Evolutionary conservation across 179 eudicot species (phyloP).

Genomic region (Corrigiola litoralis): DNA sequence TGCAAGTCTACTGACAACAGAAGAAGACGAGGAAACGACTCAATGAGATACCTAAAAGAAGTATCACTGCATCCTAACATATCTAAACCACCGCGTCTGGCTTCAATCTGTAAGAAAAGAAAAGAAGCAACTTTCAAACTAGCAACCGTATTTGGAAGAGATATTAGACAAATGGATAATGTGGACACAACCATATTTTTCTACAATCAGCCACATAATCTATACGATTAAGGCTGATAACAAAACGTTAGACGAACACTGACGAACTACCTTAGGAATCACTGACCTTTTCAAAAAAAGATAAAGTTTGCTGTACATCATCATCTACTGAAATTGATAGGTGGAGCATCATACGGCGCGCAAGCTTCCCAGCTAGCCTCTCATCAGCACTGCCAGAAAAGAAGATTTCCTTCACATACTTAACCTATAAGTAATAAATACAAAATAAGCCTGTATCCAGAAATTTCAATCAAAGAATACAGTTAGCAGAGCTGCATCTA

Average conservation of each 20-base stretch:
- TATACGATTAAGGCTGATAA: neutral
- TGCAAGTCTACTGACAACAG: conserved; percentile 49
- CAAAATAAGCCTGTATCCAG: conserved; percentile 27
- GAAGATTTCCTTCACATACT: conserved; percentile 68
- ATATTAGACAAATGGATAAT: too few species aligned
- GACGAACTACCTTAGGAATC: neutral
- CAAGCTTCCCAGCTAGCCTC: conserved; percentile 40
- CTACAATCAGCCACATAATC: too few species aligned
- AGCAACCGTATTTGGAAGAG: neutral
- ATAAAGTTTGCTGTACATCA: conserved; percentile 74
- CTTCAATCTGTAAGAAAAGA: conserved; percentile 56
- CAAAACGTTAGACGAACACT: neutral
- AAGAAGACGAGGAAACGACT: conserved; percentile 89
- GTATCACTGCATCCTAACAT: conserved; percentile 53
- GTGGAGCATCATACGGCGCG: conserved; percentile 75
- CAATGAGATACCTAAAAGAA: conserved; percentile 61
- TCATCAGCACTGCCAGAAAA: conserved; percentile 54
- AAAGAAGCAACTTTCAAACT: neutral
- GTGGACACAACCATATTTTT: too few species aligned
- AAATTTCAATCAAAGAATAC: neutral
- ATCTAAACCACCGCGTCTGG: conserved; percentile 87
- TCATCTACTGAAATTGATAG: conserved; percentile 75
- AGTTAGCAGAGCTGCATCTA: neutral
- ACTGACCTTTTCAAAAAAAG: conserved; percentile 83
- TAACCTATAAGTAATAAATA: conserved; percentile 52